These are phyloP conservation scores for Aschersonia sp. DNA, from an alignment of 2,329 filamentous ascomycete genomes.

Conservation along the genomic window DNA sequence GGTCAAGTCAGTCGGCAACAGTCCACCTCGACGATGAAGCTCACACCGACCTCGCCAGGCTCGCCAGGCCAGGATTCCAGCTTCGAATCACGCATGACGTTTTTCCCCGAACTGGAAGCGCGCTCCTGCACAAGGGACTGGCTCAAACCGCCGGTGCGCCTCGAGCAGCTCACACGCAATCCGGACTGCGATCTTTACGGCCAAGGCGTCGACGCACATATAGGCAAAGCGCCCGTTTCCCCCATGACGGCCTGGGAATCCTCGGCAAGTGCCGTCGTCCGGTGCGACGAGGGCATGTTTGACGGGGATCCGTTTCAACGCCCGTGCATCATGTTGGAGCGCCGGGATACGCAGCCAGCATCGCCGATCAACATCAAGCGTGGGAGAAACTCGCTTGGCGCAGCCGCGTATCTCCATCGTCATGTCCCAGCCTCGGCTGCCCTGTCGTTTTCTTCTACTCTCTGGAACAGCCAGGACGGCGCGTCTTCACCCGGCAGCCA, in stretches of 20 bases:
- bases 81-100: constrained; percentile 15
- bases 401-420: no score
- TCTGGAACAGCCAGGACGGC: no score
- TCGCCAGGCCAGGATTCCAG: constrained; percentile 1
- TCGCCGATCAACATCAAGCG: constrained; percentile 6
- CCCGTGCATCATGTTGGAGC: background rate
- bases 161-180: constrained; percentile 5
- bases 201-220: constrained; percentile 17
- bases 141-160: constrained; percentile 10
- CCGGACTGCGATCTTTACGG: constrained; percentile 10
- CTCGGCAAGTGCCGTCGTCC: constrained; percentile 3
- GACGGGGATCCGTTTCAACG: constrained; percentile 10
- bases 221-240: constrained; percentile 4
- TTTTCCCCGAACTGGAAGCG: constrained; percentile 17
- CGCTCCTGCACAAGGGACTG: constrained; percentile 19
- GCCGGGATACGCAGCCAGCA: constrained; percentile 1
- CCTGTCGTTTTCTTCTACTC: no score
- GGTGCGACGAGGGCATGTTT: constrained; percentile 9
- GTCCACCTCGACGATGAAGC: no score
- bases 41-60: no score
- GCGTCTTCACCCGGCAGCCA: no score
- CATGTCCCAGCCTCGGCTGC: no score
- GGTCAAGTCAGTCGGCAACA: no score
- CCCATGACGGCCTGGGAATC: constrained; percentile 4
- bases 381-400: constrained; percentile 4